phyloP scores from a whole-genome alignment of 106 monocot genomes.

The Chionographis japonica region DNA sequence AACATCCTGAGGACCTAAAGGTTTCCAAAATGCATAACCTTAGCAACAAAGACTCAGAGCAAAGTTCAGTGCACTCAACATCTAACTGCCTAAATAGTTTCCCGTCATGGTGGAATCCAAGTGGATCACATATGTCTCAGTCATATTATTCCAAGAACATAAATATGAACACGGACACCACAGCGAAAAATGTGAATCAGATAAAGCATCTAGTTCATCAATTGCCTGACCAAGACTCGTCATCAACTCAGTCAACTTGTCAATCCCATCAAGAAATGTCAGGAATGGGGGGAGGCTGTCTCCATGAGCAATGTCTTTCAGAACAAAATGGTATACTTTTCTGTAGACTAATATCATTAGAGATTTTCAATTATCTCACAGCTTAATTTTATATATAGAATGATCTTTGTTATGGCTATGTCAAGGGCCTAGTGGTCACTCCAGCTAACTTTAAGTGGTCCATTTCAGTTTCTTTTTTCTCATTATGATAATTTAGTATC shows the following conservation, averaged over 20 bases:
- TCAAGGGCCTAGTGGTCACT: too few relatives aligned
- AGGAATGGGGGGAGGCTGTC: conserved; percentile 25
- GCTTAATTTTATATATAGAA: too few relatives aligned
- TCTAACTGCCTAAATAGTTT: conserved; percentile 14
- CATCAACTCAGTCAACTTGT: conserved; percentile 52
- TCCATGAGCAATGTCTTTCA: conserved; percentile 33
- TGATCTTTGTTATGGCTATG: too few relatives aligned
- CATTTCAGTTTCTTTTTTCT: too few relatives aligned
- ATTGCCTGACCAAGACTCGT: conserved; percentile 49
- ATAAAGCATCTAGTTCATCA: conserved; percentile 28
- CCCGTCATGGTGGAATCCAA: conserved; percentile 34
- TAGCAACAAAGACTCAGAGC: conserved; percentile 16
- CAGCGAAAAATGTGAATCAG: conserved; percentile 24
- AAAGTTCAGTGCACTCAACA: conserved; percentile 27
- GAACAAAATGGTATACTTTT: conserved; percentile 34
- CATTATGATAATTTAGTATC: too few relatives aligned
- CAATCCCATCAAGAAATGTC: conserved; percentile 54
- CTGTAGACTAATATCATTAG: too few relatives aligned
- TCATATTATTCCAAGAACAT: conserved; percentile 12
- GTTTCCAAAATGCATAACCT: conserved; percentile 19
- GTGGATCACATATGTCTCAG: conserved; percentile 17
- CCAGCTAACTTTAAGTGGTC: too few relatives aligned
- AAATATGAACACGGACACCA: conserved; percentile 15
- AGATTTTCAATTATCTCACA: too few relatives aligned
- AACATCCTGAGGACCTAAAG: not conserved